Evolutionary conservation across 2,329 filamentous ascomycete species (phyloP).

Genomic region (Microdochium paspali): DNA sequence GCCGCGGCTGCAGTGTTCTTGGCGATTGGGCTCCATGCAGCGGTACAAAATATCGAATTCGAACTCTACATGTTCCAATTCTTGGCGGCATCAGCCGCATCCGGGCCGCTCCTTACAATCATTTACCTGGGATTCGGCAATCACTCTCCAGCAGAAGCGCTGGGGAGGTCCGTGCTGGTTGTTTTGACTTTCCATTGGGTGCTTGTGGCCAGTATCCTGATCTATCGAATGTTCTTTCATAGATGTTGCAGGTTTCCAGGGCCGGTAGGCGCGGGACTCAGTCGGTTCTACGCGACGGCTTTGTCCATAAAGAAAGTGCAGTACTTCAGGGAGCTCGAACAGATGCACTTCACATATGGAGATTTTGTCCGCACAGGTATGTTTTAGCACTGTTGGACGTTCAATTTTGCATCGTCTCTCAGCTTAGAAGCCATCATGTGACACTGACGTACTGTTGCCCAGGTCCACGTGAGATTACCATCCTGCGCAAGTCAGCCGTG

Average conservation of each 20-base stretch:
- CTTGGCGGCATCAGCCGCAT: background rate
- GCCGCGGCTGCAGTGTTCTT: background rate
- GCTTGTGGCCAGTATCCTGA: slow-evolving; percentile 18
- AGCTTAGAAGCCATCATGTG: too few relatives aligned
- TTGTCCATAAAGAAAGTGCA: slow-evolving; percentile 42
- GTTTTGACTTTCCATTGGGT: slow-evolving; percentile 5
- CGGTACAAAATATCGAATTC: background rate
- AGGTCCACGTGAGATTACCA: slow-evolving; percentile 23
- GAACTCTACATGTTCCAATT: slow-evolving; percentile 1
- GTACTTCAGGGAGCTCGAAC: slow-evolving; percentile 37
- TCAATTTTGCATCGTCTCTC: too few relatives aligned
- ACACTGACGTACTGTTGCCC: too few relatives aligned
- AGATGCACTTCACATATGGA: slow-evolving; percentile 45
- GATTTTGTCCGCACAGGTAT: slow-evolving; percentile 15
- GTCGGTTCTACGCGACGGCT: slow-evolving; percentile 32
- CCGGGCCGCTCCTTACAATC: background rate
- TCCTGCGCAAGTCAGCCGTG: slow-evolving; percentile 12
- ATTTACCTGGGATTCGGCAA: background rate
- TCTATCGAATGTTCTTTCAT: slow-evolving; percentile 27
- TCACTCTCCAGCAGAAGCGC: background rate
- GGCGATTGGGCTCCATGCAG: background rate
- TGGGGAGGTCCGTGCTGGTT: background rate
- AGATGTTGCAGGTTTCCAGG: slow-evolving; percentile 29
- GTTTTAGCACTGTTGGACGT: too few relatives aligned
- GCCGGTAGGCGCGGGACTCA: slow-evolving; percentile 27